Evolutionary conservation across 768 basidiomycete genomes (phyloP).

Genomic region (Punctularia strigosozonata): DNA sequence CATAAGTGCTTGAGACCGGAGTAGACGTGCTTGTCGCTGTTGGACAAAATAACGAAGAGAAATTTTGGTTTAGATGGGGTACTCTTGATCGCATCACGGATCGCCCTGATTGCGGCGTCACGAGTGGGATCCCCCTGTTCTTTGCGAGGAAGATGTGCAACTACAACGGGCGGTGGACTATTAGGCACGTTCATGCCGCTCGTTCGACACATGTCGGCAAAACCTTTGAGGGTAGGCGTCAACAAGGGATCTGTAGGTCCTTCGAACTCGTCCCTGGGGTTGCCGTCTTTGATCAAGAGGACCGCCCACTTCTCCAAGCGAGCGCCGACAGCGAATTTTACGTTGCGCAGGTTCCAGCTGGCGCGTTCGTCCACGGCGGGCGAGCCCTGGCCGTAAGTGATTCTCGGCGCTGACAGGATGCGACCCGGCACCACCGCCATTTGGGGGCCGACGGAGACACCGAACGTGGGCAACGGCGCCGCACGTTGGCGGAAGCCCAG

Average conservation of each 20-base stretch:
- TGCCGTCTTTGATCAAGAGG: constrained; percentile 52
- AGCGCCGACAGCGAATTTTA: constrained; percentile 51
- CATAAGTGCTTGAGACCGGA: constrained; percentile 40
- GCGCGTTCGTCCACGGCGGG: constrained; percentile 30
- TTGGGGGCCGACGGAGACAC: constrained; percentile 30
- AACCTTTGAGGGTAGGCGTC: constrained; percentile 31
- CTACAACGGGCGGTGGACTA: constrained; percentile 24
- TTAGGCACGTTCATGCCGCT: constrained; percentile 48
- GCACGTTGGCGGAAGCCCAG: constrained; percentile 27
- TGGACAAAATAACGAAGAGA: constrained; percentile 36
- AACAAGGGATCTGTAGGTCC: constrained; percentile 45
- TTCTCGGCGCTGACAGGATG: constrained; percentile 29
- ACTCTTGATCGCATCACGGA: constrained; percentile 28
- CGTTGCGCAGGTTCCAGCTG: constrained; percentile 41
- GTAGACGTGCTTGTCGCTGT: constrained; percentile 34
- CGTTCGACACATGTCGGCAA: constrained; percentile 46
- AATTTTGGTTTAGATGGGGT: constrained; percentile 28
- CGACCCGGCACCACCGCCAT: constrained; percentile 49
- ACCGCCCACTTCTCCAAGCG: constrained; percentile 54
- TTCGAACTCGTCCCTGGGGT: constrained; percentile 45
- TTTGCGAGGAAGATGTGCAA: constrained; percentile 39
- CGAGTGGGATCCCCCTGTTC: constrained; percentile 43
- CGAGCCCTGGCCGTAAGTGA: constrained; percentile 25
- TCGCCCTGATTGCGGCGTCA: constrained; percentile 30
- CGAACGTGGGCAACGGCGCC: constrained; percentile 28